These are phyloP conservation scores for Salvia hispanica DNA, from an alignment of 257 asterid species.

Conservation along the genomic window DNA sequence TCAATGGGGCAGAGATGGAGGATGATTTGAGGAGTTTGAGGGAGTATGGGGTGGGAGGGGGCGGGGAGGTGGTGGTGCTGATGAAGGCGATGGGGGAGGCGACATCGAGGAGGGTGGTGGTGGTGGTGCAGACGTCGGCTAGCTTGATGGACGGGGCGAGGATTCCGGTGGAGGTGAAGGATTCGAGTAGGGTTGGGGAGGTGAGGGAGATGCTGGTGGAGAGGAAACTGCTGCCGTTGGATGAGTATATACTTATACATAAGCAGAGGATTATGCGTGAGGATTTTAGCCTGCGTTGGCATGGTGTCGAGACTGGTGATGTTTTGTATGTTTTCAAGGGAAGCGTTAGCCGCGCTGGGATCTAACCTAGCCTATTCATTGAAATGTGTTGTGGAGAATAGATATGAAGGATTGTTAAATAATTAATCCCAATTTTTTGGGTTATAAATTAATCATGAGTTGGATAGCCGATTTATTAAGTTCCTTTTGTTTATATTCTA, in stretches of 20 bases:
- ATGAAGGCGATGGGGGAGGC: slow-evolving; percentile 34
- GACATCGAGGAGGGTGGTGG: slow-evolving; percentile 43
- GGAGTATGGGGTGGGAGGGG: slow-evolving; percentile 48
- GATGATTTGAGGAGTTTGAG: slow-evolving; percentile 52
- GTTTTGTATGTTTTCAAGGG: slow-evolving; percentile 70
- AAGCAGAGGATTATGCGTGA: slow-evolving; percentile 79
- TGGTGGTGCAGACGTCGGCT: slow-evolving; percentile 64
- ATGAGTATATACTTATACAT: slow-evolving; percentile 77
- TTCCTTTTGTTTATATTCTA: too few relatives aligned
- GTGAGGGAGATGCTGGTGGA: slow-evolving; percentile 48
- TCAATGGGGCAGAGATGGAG: slow-evolving; percentile 53
- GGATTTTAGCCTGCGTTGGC: slow-evolving; percentile 72
- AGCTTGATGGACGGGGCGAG: slow-evolving; percentile 56
- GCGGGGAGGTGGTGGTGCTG: slow-evolving; percentile 51
- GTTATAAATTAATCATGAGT: too few relatives aligned
- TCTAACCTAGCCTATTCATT: too few relatives aligned
- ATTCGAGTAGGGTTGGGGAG: slow-evolving; percentile 48
- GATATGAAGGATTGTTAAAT: too few relatives aligned
- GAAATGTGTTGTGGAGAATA: too few relatives aligned
- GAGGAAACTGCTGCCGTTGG: slow-evolving; percentile 53
- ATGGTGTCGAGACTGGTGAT: slow-evolving; percentile 65
- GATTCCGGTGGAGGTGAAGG: slow-evolving; percentile 61
- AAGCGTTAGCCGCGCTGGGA: slow-evolving; percentile 42
- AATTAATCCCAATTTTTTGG: too few relatives aligned
- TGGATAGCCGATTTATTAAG: too few relatives aligned